Base-by-base conservation (phyloP, 2,329 filamentous ascomycete genomes). In the Ophiognomonia clavigignenti-juglandacearum region DNA sequence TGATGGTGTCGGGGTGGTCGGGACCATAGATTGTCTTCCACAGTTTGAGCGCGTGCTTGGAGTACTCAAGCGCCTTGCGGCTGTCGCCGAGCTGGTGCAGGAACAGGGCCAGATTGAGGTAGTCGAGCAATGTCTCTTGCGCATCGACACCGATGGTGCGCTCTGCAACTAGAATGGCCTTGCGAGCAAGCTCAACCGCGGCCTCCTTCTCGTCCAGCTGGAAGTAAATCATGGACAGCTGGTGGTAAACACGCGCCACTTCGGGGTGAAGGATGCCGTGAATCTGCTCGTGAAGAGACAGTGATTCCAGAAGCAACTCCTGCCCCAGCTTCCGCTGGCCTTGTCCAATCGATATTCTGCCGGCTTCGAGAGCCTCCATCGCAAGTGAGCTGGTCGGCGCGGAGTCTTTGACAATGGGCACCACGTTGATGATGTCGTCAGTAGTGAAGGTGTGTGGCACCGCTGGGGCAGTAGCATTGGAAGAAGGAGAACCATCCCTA, bases 21-120 rank as follows among this genome's bases (percentile, higher is more conserved):
- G 85, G 74, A 26, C 93, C 93, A 63, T 96, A 98, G 59, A 97
- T 92, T 59, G 97, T 80, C 74, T 96, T 96, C 92, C 92, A 97
- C 53, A 98, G 75, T 63, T 93, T 85, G 56, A 98, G 79, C 6
- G 93, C 93, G 64, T 98, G 93, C 64, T 88, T 88, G 55, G 95
- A 86, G 64, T 95, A 96, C 11, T 80, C 77, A 46, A 98, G 74
- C n/a, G 92, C 93, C 50, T 81, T 78, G 68, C 85, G 86, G 62
- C 91, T 96, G 64, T 96, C 92, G 54, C 91, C 91, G 41, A 83
- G 85, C 51, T 90, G 89, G 67, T 98, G 93, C 62, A 96, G 83
- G 65, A 97, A 96, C 42, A 98, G 73, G 59, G 87, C 92, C 47
- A 98, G 77, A 71, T 98, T 98, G 54, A 98, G 82, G 69, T 98